Conservation (phyloP, 179 eudicot genomes). For the Vitellaria paradoxa region DNA sequence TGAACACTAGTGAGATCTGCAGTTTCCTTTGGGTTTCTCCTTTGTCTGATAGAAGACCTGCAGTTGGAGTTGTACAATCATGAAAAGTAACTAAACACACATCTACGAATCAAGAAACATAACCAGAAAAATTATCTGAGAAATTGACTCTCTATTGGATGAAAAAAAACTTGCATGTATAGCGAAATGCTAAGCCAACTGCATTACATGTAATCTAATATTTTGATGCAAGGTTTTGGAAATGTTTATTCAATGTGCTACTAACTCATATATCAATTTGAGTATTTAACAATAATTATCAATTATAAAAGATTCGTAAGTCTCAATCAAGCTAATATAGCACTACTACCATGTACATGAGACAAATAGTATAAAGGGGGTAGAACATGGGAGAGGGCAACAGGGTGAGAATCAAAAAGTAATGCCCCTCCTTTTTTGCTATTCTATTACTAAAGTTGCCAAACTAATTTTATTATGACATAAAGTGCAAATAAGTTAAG, state of each 20-base stretch:
- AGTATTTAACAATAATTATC: neutral
- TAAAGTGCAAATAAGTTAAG: no score
- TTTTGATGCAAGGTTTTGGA: neutral
- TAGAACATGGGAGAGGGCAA: no score
- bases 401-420: neutral
- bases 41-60: slow-evolving; percentile 79
- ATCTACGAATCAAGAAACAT: slow-evolving; percentile 4
- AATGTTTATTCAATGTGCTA: neutral
- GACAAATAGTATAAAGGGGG: no score
- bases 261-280: neutral
- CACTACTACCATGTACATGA: neutral
- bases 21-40: slow-evolving; percentile 89
- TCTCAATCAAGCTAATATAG: no score
- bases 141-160: neutral
- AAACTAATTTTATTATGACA: neutral
- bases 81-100: neutral
- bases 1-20: slow-evolving; percentile 96
- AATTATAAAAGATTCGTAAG: neutral
- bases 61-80: slow-evolving; percentile 14
- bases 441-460: neutral
- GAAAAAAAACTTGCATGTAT: neutral
- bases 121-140: neutral
- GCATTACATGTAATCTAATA: neutral
- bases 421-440: neutral
- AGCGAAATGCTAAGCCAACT: neutral